A percentile compares a stretch with the other conserved stretches of the same genome.
phyloP scores from a whole-genome alignment of 352 stramenopile genomes.

The Blastocystis sp. region DNA sequence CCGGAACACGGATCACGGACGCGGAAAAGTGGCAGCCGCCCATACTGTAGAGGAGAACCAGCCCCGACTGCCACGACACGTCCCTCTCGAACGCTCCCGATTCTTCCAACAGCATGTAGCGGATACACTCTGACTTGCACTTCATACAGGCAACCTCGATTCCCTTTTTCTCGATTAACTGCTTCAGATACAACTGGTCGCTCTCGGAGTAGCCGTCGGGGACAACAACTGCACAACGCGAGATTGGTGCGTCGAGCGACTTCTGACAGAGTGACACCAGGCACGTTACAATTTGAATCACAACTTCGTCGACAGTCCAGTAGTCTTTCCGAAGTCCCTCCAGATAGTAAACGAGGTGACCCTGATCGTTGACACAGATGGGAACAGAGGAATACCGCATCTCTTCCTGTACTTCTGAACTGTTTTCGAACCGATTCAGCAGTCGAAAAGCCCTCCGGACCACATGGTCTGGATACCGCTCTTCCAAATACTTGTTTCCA shows the following conservation, averaged over 20 bases:
- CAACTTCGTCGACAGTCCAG: conserved; percentile 2
- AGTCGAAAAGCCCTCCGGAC: neutral
- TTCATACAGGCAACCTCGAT: neutral
- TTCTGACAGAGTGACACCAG: neutral
- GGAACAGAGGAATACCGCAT: neutral
- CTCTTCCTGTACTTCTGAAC: neutral
- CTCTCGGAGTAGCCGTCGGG: neutral
- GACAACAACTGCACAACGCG: neutral
- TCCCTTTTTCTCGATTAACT: neutral
- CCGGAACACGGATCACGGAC: neutral
- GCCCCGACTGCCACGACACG: neutral
- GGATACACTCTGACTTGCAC: neutral
- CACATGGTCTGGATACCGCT: neutral
- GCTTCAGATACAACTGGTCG: neutral
- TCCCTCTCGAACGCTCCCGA: no score
- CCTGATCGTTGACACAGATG: neutral
- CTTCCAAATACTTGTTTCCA: neutral
- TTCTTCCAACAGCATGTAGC: neutral
- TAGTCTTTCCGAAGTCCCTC: neutral
- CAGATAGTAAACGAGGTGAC: neutral
- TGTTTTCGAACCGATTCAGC: neutral
- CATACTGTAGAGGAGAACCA: neutral
- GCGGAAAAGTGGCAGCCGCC: neutral
- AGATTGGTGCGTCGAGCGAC: neutral
- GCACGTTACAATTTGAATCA: neutral